Evolutionary conservation across 2,329 filamentous ascomycete genomes (phyloP).

Genomic region (Pezicula rhizophila): DNA sequence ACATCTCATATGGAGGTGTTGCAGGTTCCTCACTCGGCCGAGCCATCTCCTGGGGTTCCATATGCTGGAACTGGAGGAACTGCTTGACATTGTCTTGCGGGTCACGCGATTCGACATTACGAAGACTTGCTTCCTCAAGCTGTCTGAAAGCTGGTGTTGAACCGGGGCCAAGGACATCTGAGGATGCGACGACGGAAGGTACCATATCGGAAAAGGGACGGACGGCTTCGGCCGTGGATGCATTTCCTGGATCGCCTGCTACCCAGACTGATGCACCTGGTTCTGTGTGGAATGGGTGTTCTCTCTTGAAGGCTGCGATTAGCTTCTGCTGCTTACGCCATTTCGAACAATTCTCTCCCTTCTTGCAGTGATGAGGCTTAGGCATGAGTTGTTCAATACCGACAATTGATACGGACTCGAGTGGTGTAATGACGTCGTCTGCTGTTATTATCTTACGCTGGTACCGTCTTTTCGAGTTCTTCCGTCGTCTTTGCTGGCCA

Average conservation of each 20-base stretch:
- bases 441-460: slow-evolving; percentile 18
- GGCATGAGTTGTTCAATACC: slow-evolving; percentile 86
- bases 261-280: slow-evolving; percentile 65
- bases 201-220: slow-evolving; percentile 69
- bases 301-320: slow-evolving; percentile 67
- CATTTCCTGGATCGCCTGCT: slow-evolving; percentile 72
- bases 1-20: slow-evolving; percentile 64
- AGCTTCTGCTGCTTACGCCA: slow-evolving; percentile 75
- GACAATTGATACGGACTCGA: slow-evolving; percentile 84
- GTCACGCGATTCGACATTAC: slow-evolving; percentile 64
- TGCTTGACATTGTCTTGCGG: slow-evolving; percentile 91
- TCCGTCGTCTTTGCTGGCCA: slow-evolving; percentile 12
- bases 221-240: slow-evolving; percentile 52
- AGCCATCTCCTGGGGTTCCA: slow-evolving; percentile 35
- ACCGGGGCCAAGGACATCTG: slow-evolving; percentile 75
- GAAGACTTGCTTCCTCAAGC: slow-evolving; percentile 69
- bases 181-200: slow-evolving; percentile 84
- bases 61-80: slow-evolving; percentile 80
- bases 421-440: slow-evolving; percentile 67
- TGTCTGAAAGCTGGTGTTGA: slow-evolving; percentile 57
- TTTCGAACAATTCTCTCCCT: slow-evolving; percentile 80
- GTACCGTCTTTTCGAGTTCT: slow-evolving; percentile 17
- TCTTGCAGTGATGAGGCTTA: slow-evolving; percentile 76
- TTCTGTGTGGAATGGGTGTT: slow-evolving; percentile 59
- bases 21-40: slow-evolving; percentile 53